phyloP scores from a whole-genome alignment of 2,329 filamentous ascomycete species.

The Paracamarosporium sp. region DNA sequence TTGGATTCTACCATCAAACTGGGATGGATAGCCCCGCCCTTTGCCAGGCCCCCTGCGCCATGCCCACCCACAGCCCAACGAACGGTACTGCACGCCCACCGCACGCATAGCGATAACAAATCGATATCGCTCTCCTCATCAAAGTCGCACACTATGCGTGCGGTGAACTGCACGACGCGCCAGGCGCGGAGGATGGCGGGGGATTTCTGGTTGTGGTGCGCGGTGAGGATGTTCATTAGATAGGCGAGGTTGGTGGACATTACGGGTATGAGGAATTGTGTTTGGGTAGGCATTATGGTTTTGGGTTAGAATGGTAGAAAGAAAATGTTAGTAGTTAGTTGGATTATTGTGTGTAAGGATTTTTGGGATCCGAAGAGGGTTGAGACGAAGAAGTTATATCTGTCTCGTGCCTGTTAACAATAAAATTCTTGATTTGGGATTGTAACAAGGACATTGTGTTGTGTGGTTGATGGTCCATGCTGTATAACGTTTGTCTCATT shows the following conservation, averaged over 20 bases:
- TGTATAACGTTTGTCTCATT: not conserved
- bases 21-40: too few relatives aligned
- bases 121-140: not conserved
- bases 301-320: not conserved
- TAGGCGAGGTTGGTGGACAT: not conserved
- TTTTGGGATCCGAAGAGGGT: too few relatives aligned
- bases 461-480: too few relatives aligned
- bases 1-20: too few relatives aligned
- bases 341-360: too few relatives aligned
- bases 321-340: not conserved
- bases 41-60: not conserved
- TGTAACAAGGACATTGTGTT: not conserved
- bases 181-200: not conserved
- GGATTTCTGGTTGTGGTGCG: not conserved
- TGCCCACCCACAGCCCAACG: too few relatives aligned
- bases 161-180: not conserved
- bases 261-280: not conserved
- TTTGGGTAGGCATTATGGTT: not conserved
- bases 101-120: not conserved
- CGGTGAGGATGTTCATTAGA: not conserved
- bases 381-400: not conserved
- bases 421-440: not conserved
- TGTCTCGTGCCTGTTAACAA: not conserved
- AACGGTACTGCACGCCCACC: too few relatives aligned
- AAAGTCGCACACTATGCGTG: too few relatives aligned